These are phyloP conservation scores for Elongisporangium prolatum DNA, from an alignment of 352 stramenopile species.

Conservation along the genomic window DNA sequence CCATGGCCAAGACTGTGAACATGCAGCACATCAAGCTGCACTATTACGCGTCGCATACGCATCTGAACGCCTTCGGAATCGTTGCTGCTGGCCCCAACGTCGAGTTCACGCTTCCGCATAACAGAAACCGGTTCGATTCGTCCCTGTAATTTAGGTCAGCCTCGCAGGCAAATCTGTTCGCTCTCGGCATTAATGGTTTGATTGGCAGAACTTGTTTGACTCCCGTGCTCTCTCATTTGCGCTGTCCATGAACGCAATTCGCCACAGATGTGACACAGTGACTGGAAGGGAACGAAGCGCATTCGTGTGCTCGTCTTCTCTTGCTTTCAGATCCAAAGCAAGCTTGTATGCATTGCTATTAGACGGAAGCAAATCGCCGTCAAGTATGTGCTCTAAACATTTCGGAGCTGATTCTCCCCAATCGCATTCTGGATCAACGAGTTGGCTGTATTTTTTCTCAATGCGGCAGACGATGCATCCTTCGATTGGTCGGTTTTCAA, in stretches of 20 bases:
- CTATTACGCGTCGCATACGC: slow-evolving; percentile 50
- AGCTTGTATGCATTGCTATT: background rate
- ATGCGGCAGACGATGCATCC: background rate
- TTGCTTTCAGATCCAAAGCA: background rate
- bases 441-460: background rate
- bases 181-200: too few relatives aligned
- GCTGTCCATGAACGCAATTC: background rate
- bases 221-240: too few relatives aligned
- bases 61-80: slow-evolving; percentile 47
- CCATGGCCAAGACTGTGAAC: slow-evolving; percentile 30
- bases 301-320: background rate
- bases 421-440: background rate
- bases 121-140: slow-evolving; percentile 23
- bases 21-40: slow-evolving; percentile 45
- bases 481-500: background rate
- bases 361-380: background rate
- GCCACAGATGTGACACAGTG: background rate
- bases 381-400: background rate
- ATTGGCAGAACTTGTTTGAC: too few relatives aligned
- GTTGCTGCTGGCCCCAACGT: slow-evolving; percentile 21
- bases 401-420: background rate
- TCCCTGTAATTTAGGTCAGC: background rate
- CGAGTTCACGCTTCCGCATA: slow-evolving; percentile 23
- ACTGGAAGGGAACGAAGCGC: background rate
- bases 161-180: too few relatives aligned